Evolutionary conservation across 2,329 filamentous ascomycete genomes (phyloP), one percentile per base, ranked within the genome.

Genomic region (Hypoxylon sp.): DNA sequence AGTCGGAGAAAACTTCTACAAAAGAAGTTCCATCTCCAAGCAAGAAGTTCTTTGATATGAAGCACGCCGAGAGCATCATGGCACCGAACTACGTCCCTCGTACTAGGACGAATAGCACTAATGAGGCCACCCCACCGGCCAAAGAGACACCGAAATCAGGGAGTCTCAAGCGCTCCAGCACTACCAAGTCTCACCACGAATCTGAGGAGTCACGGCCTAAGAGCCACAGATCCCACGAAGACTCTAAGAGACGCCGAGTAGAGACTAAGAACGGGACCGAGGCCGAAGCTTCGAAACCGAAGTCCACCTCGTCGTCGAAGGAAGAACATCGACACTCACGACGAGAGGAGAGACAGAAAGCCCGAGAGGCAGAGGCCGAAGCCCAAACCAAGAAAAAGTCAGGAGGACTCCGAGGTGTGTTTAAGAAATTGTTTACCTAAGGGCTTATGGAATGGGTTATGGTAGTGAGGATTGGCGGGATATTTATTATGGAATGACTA

Each of bases 21-120:
- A 76, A 74, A 33, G 78, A 76, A 29, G 63, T 72, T 11, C 69
- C 75, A 3, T 68, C 79, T 3, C 58, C 70, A 13, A 73, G 50
- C 44, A 84, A 81, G 77, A 81, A 76, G 56, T 83, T 83, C 73
- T 84, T 85, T 63, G 78, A 80, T 39, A 71, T 82, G 47, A 83
- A 78, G 62, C 77, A 81, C 31, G 77, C 74, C 9, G 75, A 83
- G 65, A 82, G 81, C 19, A 70, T 79, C 33, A 29, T 76, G 14
- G 71, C 68, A 26, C 67, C 74, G 8, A 72, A 67, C 39, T 54
- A 68, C 10, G 69, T 70, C 4, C 65, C 58, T 31, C 67, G 65
- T 35, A 63, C 62, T 48, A 74, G 64, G 62, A 70, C 60, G 17
- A 59, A 61, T 54, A 68, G 65, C n/a, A 68, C 46, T 13, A 68